Evolutionary conservation across 1,284 basidiomycete species (phyloP).

Genomic region (Boletus hoseneyae): DNA sequence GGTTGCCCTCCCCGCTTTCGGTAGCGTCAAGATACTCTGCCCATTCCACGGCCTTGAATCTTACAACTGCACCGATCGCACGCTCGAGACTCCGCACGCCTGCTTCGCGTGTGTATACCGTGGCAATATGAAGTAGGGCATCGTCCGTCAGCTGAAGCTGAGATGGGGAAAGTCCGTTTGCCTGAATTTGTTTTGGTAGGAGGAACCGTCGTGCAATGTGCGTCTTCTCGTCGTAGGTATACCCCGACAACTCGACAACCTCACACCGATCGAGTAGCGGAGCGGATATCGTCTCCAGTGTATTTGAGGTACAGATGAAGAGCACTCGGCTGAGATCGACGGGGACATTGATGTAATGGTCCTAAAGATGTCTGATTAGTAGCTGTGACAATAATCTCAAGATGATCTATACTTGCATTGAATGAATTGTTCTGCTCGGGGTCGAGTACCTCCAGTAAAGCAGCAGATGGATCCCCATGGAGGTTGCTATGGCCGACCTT

Average conservation of each 20-base stretch:
- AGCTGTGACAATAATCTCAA: neutral
- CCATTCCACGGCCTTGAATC: constrained; percentile 89
- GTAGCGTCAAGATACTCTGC: constrained; percentile 62
- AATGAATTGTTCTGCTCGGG: constrained; percentile 90
- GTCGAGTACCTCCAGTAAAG: constrained; percentile 86
- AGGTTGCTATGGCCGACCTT: constrained; percentile 84
- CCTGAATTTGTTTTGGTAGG: constrained; percentile 77
- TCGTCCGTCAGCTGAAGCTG: constrained; percentile 63
- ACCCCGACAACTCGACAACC: constrained; percentile 69
- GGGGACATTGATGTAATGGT: constrained; percentile 90
- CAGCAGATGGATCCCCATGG: constrained; percentile 87
- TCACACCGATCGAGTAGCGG: constrained; percentile 79
- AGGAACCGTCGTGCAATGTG: constrained; percentile 85
- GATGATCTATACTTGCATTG: constrained; percentile 46
- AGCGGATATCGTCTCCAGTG: constrained; percentile 83
- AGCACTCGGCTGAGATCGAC: constrained; percentile 84
- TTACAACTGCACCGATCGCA: constrained; percentile 79
- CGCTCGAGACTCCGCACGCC: constrained; percentile 92
- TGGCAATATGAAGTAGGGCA: constrained; percentile 69
- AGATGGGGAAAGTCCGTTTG: constrained; percentile 59
- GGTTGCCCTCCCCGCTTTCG: constrained; percentile 11
- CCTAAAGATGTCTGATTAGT: constrained; percentile 41
- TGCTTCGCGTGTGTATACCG: constrained; percentile 82
- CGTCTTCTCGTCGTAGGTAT: constrained; percentile 89
- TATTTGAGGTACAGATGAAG: constrained; percentile 88